phyloP scores from a whole-genome alignment of 2,329 filamentous ascomycete species.

The Grosmannia clavigera region DNA sequence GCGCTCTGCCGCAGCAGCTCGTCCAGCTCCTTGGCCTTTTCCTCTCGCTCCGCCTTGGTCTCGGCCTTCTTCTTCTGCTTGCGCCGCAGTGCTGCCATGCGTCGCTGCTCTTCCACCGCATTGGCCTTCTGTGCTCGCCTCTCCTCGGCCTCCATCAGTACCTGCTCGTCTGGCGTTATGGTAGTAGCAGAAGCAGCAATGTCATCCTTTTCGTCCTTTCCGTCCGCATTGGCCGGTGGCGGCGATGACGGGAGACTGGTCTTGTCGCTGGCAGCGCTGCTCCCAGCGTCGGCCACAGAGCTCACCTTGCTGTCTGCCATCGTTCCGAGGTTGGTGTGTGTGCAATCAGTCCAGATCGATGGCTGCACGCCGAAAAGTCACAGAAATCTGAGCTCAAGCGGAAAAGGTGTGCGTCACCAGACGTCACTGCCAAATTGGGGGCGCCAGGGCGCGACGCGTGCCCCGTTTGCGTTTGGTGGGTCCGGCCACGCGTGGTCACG shows the following conservation, averaged over 20 bases:
- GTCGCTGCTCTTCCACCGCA: constrained; percentile 30
- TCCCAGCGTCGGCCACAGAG: constrained; percentile 3
- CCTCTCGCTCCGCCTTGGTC: constrained; percentile 40
- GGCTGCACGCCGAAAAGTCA: not conserved
- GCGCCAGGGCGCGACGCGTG: not conserved
- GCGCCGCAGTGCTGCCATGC: constrained; percentile 22
- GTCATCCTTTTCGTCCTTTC: not conserved
- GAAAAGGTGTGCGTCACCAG: not conserved
- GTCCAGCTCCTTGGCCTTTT: constrained; percentile 47
- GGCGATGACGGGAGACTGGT: constrained; percentile 9
- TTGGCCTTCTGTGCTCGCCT: constrained; percentile 34
- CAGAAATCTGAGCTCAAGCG: not conserved
- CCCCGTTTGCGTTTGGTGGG: not conserved
- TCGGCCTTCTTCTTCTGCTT: constrained; percentile 36
- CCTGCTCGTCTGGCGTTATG: constrained; percentile 2
- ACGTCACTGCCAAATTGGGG: not conserved
- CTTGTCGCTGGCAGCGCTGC: constrained; percentile 1
- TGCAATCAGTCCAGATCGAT: not conserved
- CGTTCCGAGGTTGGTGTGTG: no score
- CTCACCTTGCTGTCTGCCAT: constrained; percentile 3
- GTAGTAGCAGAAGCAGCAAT: not conserved
- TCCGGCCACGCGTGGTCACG: constrained; percentile 1
- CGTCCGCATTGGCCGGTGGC: not conserved
- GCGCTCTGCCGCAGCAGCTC: constrained; percentile 46
- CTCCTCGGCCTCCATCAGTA: constrained; percentile 24